phyloP scores from a whole-genome alignment of 306 rosid species.

The Rosa chinensis region DNA sequence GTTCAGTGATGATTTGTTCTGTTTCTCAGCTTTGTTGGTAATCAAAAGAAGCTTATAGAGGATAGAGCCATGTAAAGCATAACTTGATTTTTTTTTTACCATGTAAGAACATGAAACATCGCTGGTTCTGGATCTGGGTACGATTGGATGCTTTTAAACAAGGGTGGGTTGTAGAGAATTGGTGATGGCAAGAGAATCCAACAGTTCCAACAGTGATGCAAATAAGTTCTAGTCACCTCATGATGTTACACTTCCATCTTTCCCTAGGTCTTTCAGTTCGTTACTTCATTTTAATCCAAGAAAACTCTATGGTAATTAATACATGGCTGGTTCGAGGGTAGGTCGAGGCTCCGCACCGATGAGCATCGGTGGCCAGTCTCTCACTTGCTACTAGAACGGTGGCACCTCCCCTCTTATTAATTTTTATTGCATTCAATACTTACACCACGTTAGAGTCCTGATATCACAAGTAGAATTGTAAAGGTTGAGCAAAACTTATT shows the following conservation, averaged over 20 bases:
- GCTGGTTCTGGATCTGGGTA: not conserved
- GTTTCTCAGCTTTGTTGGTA: not conserved
- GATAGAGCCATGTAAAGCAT: not conserved
- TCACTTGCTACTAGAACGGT: no score
- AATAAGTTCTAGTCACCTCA: no score
- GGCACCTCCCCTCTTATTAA: no score
- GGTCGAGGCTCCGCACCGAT: no score
- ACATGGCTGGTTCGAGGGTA: no score
- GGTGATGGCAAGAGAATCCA: no score
- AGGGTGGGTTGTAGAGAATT: not conserved
- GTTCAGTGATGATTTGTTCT: not conserved
- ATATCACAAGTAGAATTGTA: not conserved
- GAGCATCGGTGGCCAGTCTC: no score
- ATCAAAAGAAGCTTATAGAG: not conserved
- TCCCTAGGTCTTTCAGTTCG: not conserved
- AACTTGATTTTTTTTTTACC: not conserved
- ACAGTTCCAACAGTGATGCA: no score
- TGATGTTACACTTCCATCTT: no score
- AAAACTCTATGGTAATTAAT: not conserved
- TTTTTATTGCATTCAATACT: no score
- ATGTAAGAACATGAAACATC: not conserved
- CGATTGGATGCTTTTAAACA: not conserved
- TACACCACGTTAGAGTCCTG: no score
- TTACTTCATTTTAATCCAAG: not conserved
- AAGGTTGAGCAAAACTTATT: no score